A percentile compares a stretch with the other conserved stretches of the same genome.
Evolutionary conservation across 2,329 filamentous ascomycete genomes (phyloP).

Genomic region (Orbilia javanica): DNA sequence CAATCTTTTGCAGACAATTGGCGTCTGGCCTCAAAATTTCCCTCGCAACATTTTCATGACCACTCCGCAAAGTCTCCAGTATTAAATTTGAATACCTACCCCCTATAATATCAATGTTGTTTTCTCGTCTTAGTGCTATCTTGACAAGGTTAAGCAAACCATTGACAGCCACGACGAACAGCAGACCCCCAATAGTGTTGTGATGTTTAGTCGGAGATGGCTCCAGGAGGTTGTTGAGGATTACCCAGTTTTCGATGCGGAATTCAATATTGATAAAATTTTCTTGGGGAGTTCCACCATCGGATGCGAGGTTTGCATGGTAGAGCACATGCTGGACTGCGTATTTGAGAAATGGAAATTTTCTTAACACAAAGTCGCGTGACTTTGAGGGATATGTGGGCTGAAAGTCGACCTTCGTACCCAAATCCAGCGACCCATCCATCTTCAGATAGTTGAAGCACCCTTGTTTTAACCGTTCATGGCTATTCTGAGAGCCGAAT

Average conservation of each 20-base stretch:
- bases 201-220: slow-evolving; percentile 62
- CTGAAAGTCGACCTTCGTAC: not conserved
- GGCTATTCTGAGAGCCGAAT: slow-evolving; percentile 62
- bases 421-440: slow-evolving; percentile 58
- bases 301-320: slow-evolving; percentile 66
- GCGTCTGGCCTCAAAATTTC: slow-evolving; percentile 59
- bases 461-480: slow-evolving; percentile 67
- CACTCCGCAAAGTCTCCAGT: slow-evolving; percentile 64
- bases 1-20: not conserved
- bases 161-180: slow-evolving; percentile 65
- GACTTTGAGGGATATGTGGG: slow-evolving; percentile 24
- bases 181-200: slow-evolving; percentile 59
- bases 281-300: slow-evolving; percentile 61
- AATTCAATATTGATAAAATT: slow-evolving; percentile 64
- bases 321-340: slow-evolving; percentile 65
- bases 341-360: slow-evolving; percentile 67
- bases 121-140: slow-evolving; percentile 57
- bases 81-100: slow-evolving; percentile 64
- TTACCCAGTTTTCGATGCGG: slow-evolving; percentile 62
- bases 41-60: slow-evolving; percentile 61
- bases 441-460: slow-evolving; percentile 66
- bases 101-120: slow-evolving; percentile 59
- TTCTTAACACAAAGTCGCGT: not conserved
- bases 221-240: slow-evolving; percentile 62
- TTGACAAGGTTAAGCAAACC: slow-evolving; percentile 63